These are phyloP conservation scores for Phytophthora pluvialis DNA, from an alignment of 352 stramenopile genomes.

Conservation along the genomic window DNA sequence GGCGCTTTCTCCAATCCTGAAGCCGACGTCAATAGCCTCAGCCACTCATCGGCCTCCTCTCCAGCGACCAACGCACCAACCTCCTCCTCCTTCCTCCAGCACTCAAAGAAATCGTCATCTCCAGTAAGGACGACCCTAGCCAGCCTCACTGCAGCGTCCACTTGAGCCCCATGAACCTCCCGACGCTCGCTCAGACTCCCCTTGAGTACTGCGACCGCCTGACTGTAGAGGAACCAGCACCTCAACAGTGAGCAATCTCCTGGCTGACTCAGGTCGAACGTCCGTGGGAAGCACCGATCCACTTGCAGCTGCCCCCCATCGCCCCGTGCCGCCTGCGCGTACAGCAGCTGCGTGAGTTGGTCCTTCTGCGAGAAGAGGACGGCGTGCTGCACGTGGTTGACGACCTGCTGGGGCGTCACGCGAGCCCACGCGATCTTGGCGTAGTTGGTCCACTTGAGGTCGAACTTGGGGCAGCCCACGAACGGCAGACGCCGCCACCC, in stretches of 20 bases:
- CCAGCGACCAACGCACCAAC: background rate
- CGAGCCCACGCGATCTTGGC: constrained; percentile 57
- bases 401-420: constrained; percentile 46
- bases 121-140: background rate
- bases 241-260: constrained; percentile 28
- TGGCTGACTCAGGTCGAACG: constrained; percentile 42
- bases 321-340: constrained; percentile 13
- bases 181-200: constrained; percentile 7
- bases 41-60: background rate
- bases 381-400: constrained; percentile 76
- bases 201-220: constrained; percentile 51
- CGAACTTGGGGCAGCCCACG: constrained; percentile 58
- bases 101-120: constrained; percentile 9
- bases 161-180: background rate
- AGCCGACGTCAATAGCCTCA: background rate
- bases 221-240: constrained; percentile 57
- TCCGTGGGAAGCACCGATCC: constrained; percentile 61
- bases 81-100: constrained; percentile 18
- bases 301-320: constrained; percentile 16
- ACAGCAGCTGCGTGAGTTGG: constrained; percentile 48
- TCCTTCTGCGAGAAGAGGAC: constrained; percentile 75
- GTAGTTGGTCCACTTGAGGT: constrained; percentile 82
- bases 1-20: background rate
- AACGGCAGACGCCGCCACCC: constrained; percentile 54
- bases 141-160: constrained; percentile 14